Base-by-base conservation (phyloP, 208 protist species). In the Trypanosoma congolense region DNA sequence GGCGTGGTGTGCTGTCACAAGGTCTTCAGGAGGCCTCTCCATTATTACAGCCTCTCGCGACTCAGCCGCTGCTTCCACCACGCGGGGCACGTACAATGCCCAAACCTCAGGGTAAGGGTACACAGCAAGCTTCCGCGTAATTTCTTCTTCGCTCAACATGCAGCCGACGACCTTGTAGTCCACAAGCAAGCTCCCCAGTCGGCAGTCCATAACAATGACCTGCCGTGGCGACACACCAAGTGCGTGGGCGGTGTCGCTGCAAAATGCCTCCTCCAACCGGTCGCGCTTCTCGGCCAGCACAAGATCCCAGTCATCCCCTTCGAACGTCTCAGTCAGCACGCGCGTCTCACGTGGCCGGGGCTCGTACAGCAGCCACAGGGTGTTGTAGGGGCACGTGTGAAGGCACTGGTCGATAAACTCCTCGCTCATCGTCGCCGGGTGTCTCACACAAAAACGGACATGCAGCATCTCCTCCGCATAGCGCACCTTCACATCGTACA, bases 1-100 rank as follows among this genome's bases (percentile, higher is more conserved):
- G 10, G 21, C 42, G 21, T 46, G 42, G 42, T 46, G 42, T 24
- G 8, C 10, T n/a, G 42, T 46, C 6, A 46, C 42, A 18, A 81
- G 43, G 9, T 35, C 60, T 31, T 67, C 33, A 38, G 33, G 12
- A 38, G 33, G 12, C 12, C 9, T 16, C 6, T 38, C 33, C 33
- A 16, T 38, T 12, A 38, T 38, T 12, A 38, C 12, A 38, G 33
- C 33, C 33, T 6, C 33, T 16, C 33, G 33, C 12, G 33, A 6
- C 6, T 6, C 33, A 12, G 33, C 6, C 6, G 33, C n/a, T n/a
- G n/a, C n/a, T n/a, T n/a, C n/a, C n/a, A n/a, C n/a, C n/a, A n/a
- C 33, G 12, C 33, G 33, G 6, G 33, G 33, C 33, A 38, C 33
- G 12, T 38, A 38, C 12, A 38, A 12, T 38, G 33, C 55, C 33